phyloP scores from a whole-genome alignment of 1,284 basidiomycete genomes.

The Sparassis latifolia region DNA sequence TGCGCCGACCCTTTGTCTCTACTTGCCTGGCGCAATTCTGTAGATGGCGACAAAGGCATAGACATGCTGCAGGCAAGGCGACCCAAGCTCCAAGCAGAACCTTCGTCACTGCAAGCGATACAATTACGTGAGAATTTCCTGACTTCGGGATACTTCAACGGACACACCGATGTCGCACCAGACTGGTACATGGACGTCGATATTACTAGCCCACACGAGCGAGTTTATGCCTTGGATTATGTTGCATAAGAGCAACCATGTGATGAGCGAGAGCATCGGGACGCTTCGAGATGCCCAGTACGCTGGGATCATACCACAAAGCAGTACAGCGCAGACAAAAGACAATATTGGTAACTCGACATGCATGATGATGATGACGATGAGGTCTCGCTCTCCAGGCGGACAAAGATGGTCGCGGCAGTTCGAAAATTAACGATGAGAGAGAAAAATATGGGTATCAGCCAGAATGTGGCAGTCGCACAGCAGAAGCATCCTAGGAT shows the following conservation, averaged over 20 bases:
- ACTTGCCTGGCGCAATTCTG: slow-evolving; percentile 10
- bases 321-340: slow-evolving; percentile 37
- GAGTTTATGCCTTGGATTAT: slow-evolving; percentile 38
- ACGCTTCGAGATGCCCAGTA: slow-evolving; percentile 40
- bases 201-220: slow-evolving; percentile 37
- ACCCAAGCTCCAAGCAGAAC: slow-evolving; percentile 35
- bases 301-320: slow-evolving; percentile 31
- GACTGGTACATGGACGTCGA: slow-evolving; percentile 25
- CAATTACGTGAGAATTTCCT: neutral
- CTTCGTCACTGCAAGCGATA: slow-evolving; percentile 30
- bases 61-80: slow-evolving; percentile 44
- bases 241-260: slow-evolving; percentile 40
- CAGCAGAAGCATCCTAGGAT: too few relatives aligned
- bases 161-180: slow-evolving; percentile 48
- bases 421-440: too few relatives aligned
- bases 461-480: too few relatives aligned
- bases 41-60: slow-evolving; percentile 36
- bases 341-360: slow-evolving; percentile 41
- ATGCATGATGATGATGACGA: slow-evolving; percentile 30
- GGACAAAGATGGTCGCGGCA: too few relatives aligned
- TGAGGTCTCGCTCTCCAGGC: too few relatives aligned
- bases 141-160: neutral
- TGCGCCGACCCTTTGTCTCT: slow-evolving; percentile 16
- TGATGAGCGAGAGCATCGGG: slow-evolving; percentile 39
- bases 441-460: too few relatives aligned